A percentile compares a stretch with the other conserved stretches of the same genome.
Evolutionary conservation across 2,329 filamentous ascomycete genomes (phyloP).

Genomic region (Macrophomina tecta): DNA sequence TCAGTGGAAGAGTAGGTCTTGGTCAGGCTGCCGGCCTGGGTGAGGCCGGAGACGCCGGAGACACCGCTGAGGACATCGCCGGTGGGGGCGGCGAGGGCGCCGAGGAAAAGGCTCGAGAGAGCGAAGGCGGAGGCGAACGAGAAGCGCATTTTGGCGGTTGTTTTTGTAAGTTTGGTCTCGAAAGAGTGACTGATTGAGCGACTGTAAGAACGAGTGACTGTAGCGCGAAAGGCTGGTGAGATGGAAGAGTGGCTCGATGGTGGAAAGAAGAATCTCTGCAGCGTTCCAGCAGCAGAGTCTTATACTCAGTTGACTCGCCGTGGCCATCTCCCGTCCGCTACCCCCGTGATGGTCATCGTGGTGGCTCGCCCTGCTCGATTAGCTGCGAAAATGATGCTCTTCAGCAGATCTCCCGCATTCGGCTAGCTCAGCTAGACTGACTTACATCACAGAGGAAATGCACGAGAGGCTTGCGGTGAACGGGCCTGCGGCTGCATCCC

Average conservation of each 20-base stretch:
- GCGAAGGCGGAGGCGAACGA: slow-evolving; percentile 28
- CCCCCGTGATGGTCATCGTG: slow-evolving; percentile 19
- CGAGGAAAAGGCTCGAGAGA: slow-evolving; percentile 27
- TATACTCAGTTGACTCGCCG: slow-evolving; percentile 26
- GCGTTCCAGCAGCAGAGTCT: slow-evolving; percentile 18
- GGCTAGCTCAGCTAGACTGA: slow-evolving; percentile 4
- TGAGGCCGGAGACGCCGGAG: slow-evolving; percentile 9
- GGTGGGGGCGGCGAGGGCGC: slow-evolving; percentile 28
- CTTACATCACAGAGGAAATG: slow-evolving; percentile 16
- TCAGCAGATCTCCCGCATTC: slow-evolving; percentile 14
- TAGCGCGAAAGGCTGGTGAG: slow-evolving; percentile 25
- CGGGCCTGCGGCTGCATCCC: slow-evolving; percentile 20
- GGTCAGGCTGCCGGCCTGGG: slow-evolving; percentile 9
- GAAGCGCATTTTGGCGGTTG: slow-evolving; percentile 28
- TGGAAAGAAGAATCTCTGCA: slow-evolving; percentile 25
- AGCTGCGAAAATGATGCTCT: slow-evolving; percentile 26
- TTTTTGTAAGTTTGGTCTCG: slow-evolving; percentile 19
- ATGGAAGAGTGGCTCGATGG: slow-evolving; percentile 27
- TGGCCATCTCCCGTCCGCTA: slow-evolving; percentile 5
- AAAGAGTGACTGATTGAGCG: slow-evolving; percentile 27
- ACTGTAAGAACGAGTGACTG: slow-evolving; percentile 11
- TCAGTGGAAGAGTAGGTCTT: slow-evolving; percentile 18
- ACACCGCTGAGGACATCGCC: slow-evolving; percentile 5
- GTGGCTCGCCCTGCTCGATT: slow-evolving; percentile 13
- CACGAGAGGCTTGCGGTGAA: slow-evolving; percentile 4